Evolutionary conservation across 495 filamentous ascomycete species (phyloP).

Genomic region (Lophiostoma macrostomum): DNA sequence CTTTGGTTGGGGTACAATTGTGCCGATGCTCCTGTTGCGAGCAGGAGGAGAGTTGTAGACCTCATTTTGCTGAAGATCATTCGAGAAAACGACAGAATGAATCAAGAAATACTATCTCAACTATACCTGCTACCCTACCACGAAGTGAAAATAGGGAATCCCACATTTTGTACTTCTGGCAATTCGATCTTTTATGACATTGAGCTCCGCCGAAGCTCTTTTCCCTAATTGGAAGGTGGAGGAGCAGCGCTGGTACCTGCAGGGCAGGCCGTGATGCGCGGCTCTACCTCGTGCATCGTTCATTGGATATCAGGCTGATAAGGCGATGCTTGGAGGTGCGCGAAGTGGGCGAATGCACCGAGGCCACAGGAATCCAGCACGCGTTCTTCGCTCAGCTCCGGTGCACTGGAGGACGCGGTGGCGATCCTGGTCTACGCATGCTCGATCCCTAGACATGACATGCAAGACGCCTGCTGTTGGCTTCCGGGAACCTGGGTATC

Average conservation of each 20-base stretch:
- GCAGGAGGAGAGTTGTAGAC: not conserved
- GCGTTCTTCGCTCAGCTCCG: no score
- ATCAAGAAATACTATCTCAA: not conserved
- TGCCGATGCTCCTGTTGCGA: not conserved
- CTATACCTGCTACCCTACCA: not conserved
- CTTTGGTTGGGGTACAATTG: constrained; percentile 35
- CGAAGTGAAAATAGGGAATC: no score
- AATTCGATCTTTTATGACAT: no score
- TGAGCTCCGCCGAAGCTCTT: constrained; percentile 20
- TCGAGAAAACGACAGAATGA: constrained; percentile 1
- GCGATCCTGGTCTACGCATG: no score
- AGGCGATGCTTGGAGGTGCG: no score
- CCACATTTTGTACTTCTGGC: no score
- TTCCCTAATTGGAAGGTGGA: constrained; percentile 28
- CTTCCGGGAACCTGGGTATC: no score
- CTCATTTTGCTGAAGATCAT: constrained; percentile 2
- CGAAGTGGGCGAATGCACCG: no score
- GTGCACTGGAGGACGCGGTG: no score
- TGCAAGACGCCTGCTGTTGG: no score
- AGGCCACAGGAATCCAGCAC: no score
- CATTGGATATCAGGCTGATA: constrained; percentile 27
- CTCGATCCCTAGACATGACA: no score
- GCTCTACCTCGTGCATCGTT: constrained; percentile 21
- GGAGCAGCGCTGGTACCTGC: constrained; percentile 26
- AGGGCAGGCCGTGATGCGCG: constrained; percentile 8